phyloP scores from a whole-genome alignment of 2,329 filamentous ascomycete species.

The Metarhizium humberi region DNA sequence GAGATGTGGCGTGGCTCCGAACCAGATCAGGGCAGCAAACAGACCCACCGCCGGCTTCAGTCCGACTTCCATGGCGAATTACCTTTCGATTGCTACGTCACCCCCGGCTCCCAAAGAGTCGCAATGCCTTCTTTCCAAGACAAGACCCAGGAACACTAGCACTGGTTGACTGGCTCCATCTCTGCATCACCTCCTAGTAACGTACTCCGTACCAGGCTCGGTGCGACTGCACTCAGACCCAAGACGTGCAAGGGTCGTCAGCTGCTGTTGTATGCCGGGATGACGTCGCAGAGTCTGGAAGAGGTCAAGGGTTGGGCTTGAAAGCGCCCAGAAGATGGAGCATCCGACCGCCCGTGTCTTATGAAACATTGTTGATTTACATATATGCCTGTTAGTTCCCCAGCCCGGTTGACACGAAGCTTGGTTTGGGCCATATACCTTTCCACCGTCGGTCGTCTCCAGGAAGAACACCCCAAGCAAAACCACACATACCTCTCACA shows the following conservation, averaged over 20 bases:
- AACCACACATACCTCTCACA: neutral
- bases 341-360: conserved; percentile 3
- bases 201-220: neutral
- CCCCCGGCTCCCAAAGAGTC: neutral
- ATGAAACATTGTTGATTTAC: conserved; percentile 3
- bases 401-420: neutral
- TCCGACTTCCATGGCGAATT: neutral
- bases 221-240: neutral
- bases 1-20: conserved; percentile 1
- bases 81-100: conserved; percentile 1
- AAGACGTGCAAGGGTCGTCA: neutral
- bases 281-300: neutral
- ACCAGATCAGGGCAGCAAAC: conserved; percentile 1
- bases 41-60: neutral
- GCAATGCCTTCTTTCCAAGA: no score
- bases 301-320: neutral
- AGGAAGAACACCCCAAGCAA: neutral
- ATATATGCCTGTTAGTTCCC: conserved; percentile 4
- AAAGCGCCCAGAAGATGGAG: neutral
- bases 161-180: neutral
- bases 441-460: neutral
- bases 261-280: neutral
- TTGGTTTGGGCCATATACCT: neutral
- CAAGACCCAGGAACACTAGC: neutral
- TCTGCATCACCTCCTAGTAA: neutral